Conservation (phyloP, 2,329 filamentous ascomycete species). For the Cyphellophora attinorum region DNA sequence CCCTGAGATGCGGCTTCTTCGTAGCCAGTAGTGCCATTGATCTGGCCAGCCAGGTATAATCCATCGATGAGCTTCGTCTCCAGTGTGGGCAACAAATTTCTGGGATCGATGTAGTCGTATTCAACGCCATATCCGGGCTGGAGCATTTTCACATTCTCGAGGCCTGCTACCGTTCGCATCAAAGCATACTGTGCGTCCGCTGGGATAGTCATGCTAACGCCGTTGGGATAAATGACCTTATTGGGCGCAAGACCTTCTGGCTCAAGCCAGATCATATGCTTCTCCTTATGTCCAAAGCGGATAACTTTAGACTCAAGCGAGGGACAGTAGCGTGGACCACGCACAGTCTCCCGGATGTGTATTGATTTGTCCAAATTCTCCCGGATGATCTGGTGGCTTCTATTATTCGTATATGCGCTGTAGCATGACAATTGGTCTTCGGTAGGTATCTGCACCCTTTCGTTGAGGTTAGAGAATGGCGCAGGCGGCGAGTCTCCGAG, state of each 20-base stretch:
- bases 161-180: slow-evolving; percentile 75
- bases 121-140: slow-evolving; percentile 96
- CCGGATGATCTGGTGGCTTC: slow-evolving; percentile 72
- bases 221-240: slow-evolving; percentile 89
- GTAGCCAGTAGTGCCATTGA: slow-evolving; percentile 96
- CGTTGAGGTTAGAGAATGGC: slow-evolving; percentile 87
- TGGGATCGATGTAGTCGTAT: slow-evolving; percentile 96
- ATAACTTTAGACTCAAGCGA: slow-evolving; percentile 92
- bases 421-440: slow-evolving; percentile 77
- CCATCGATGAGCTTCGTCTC: slow-evolving; percentile 89
- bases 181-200: slow-evolving; percentile 75
- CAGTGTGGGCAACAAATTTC: slow-evolving; percentile 74
- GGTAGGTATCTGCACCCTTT: slow-evolving; percentile 57
- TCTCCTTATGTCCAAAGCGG: slow-evolving; percentile 68
- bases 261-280: slow-evolving; percentile 92
- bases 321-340: slow-evolving; percentile 89
- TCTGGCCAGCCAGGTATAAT: slow-evolving; percentile 87
- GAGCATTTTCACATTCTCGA: slow-evolving; percentile 84
- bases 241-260: slow-evolving; percentile 82
- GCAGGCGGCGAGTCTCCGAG: slow-evolving; percentile 73
- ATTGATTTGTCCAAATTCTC: slow-evolving; percentile 91
- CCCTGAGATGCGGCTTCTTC: slow-evolving; percentile 95
- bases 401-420: slow-evolving; percentile 76
- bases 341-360: slow-evolving; percentile 90
- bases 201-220: slow-evolving; percentile 93